A percentile compares a stretch with the other conserved stretches of the same genome.
These are phyloP conservation scores for Typha latifolia DNA, from an alignment of 176 grass and related monocot species.

Conservation along the genomic window DNA sequence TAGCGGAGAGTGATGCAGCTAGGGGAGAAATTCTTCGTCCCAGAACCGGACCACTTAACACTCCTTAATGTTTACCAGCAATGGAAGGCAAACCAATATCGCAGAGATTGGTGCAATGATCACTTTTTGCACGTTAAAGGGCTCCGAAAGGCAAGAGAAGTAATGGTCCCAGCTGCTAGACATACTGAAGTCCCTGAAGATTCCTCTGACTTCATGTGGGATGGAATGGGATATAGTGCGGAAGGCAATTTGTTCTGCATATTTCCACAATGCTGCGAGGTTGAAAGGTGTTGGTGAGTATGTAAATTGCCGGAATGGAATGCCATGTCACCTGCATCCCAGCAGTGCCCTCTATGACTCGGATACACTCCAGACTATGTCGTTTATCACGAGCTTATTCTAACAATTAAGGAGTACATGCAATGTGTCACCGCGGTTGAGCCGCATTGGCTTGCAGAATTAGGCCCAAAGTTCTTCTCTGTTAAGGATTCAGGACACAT, in stretches of 20 bases:
- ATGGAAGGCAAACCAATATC: conserved; percentile 91
- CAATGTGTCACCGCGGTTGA: conserved; percentile 92
- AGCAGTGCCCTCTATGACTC: no score
- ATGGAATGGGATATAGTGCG: conserved; percentile 96
- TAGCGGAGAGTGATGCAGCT: conserved; percentile 88
- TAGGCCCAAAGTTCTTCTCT: conserved; percentile 96
- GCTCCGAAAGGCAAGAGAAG: conserved; percentile 85
- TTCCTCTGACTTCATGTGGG: conserved; percentile 67
- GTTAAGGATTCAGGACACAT: conserved; percentile 81
- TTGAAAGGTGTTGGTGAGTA: no score
- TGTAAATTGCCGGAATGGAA: no score
- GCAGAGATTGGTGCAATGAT: conserved; percentile 96
- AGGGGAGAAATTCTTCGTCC: conserved; percentile 96
- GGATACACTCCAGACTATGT: no score
- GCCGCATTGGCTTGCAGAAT: conserved; percentile 83
- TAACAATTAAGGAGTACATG: conserved; percentile 97
- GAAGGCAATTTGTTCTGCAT: conserved; percentile 83
- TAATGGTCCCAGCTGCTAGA: conserved; percentile 84
- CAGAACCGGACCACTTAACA: conserved; percentile 90
- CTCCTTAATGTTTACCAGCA: conserved; percentile 87
- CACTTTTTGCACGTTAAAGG: conserved; percentile 96
- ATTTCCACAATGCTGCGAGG: no score
- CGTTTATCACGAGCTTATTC: no score
- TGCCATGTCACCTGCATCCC: no score
- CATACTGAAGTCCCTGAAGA: conserved; percentile 81